Base-by-base conservation (phyloP, 371 early-diverging fungal genomes). In the Mortierella polycephala region DNA sequence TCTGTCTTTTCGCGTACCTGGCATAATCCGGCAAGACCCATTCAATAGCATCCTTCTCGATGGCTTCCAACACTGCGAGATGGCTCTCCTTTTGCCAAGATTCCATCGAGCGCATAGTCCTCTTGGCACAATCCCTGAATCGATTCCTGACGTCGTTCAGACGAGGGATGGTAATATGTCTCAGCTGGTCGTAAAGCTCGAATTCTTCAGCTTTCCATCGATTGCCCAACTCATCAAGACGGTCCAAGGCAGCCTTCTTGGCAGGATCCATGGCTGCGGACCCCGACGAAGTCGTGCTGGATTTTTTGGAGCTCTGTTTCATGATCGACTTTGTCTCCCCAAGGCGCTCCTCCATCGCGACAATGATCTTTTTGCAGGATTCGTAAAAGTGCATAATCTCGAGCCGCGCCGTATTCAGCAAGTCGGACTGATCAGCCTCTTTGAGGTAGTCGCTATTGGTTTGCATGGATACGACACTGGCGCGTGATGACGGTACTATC, bases 301-400 rank as follows among this genome's bases (percentile, higher is more conserved):
- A 39, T 55, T 50, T 44, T 21, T 49, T 68, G 11, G 9, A 61
- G 53, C 21, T 16, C 9, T 56, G 51, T 37, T 79, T 79, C 11
- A 69, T 62, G 4, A 64, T 40, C 2, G 80, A 79, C 37, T 65
- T 68, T 41, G 66, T 69, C 57, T 79, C 80, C 11, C 77, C 83
- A 18, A 84, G 54, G 18, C 71, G 60, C 44, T 79, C 71, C 47
- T 85, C 85, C 66, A 84, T 71, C 21, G 67, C 51, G 10, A 73
- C 74, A n/a, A 84, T 72, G 40, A 73, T 75, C 61, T 76, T 81
- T 53, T 82, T 82, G 63, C 84, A 74, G 2, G 77, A 75, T 45
- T 76, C 83, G 40, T 84, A 84, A 71, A 84, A 84, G 42, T 77
- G 72, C 39, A 71, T 52, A n/a, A 84, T 70, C 61, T 84, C 85